A percentile compares a stretch with the other conserved stretches of the same genome.
These are phyloP conservation scores for Thermomucor indicae-seudaticae DNA, from an alignment of 371 early-diverging fungal genomes.

Conservation along the genomic window DNA sequence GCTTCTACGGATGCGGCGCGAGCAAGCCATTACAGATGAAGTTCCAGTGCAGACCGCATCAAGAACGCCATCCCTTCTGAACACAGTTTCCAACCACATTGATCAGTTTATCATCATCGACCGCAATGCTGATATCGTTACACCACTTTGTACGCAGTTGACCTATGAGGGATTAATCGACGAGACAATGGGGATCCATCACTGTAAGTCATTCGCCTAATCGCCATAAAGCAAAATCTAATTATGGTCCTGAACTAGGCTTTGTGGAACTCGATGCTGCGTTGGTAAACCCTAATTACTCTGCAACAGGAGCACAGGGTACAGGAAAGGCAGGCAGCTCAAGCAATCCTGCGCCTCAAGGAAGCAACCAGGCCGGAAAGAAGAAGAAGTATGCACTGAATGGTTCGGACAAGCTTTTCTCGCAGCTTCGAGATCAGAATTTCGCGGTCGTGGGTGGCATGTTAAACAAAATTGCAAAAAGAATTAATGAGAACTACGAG, in stretches of 20 bases:
- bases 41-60: conserved; percentile 39
- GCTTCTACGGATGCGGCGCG: conserved; percentile 79
- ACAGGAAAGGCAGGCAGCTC: conserved; percentile 6
- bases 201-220: conserved; percentile 39
- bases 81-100: conserved; percentile 63
- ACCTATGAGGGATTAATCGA: conserved; percentile 95
- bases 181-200: conserved; percentile 67
- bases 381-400: conserved; percentile 80
- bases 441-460: conserved; percentile 84
- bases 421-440: conserved; percentile 82
- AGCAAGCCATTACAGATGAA: conserved; percentile 59
- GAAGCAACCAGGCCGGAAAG: conserved; percentile 36
- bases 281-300: conserved; percentile 36
- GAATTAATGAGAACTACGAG: conserved; percentile 84
- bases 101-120: conserved; percentile 92
- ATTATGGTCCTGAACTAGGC: conserved; percentile 17
- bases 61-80: conserved; percentile 30
- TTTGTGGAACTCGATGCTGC: conserved; percentile 61
- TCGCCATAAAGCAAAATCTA: not conserved
- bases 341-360: conserved; percentile 8
- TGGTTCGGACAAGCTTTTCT: conserved; percentile 71
- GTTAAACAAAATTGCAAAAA: conserved; percentile 77
- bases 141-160: conserved; percentile 88
- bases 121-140: conserved; percentile 83
- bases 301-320: conserved; percentile 10